Conservation (phyloP, 202 grass and related monocot species). For the Zizania palustris region DNA sequence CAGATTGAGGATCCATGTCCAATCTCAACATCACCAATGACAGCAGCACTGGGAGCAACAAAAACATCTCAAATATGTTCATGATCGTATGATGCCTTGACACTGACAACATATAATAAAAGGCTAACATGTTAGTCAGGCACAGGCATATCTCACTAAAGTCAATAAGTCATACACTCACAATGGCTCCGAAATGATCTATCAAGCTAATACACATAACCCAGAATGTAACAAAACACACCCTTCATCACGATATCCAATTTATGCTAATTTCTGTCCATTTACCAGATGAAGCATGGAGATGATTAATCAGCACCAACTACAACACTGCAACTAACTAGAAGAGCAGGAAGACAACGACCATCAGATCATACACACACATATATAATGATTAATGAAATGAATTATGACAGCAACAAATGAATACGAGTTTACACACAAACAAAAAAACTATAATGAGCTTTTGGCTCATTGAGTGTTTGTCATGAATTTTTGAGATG, state of each 20-base stretch:
- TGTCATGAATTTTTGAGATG: too few species aligned
- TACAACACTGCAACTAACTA: neutral
- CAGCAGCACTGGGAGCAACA: too few species aligned
- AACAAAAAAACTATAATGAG: neutral
- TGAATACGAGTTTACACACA: neutral
- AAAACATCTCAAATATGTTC: too few species aligned
- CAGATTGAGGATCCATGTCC: too few species aligned
- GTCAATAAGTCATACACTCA: neutral
- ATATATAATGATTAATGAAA: neutral
- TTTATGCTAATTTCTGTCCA: neutral
- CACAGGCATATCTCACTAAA: neutral
- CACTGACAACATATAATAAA: too few species aligned
- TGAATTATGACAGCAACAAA: neutral
- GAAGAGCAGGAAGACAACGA: constrained; percentile 16
- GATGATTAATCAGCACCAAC: neutral
- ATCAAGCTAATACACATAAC: neutral
- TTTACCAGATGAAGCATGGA: constrained; percentile 10
- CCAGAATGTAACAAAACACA: neutral
- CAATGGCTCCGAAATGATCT: neutral
- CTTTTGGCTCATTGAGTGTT: too few species aligned
- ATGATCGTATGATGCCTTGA: too few species aligned
- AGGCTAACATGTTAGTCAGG: neutral
- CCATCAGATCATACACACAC: neutral
- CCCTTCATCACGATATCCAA: neutral
- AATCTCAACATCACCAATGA: too few species aligned